Evolutionary conservation across 2,329 filamentous ascomycete genomes (phyloP).

Genomic region (Tolypocladium capitatum): DNA sequence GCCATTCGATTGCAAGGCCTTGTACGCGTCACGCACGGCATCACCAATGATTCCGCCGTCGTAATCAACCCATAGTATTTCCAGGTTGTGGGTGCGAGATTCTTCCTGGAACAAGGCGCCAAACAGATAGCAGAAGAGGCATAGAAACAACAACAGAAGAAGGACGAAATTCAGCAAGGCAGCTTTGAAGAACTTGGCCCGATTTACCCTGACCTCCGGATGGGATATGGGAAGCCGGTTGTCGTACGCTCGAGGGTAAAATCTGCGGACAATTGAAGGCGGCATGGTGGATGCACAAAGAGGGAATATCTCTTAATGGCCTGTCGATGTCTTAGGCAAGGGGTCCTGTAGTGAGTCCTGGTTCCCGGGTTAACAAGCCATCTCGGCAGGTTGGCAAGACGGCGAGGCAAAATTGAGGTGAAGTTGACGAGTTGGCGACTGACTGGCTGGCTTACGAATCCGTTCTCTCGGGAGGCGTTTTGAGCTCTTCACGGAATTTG

Average conservation of each 20-base stretch:
- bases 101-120: slow-evolving; percentile 9
- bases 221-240: slow-evolving; percentile 1
- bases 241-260: slow-evolving; percentile 8
- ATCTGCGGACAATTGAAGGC: neutral
- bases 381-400: neutral
- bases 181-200: slow-evolving; percentile 7
- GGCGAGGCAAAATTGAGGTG: neutral
- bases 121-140: slow-evolving; percentile 11
- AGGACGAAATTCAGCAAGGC: slow-evolving; percentile 7
- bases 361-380: too few species aligned
- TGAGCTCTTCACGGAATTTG: neutral
- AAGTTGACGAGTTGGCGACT: neutral
- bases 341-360: neutral
- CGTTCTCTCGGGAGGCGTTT: neutral
- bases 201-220: slow-evolving; percentile 2
- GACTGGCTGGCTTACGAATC: neutral
- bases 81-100: slow-evolving; percentile 6
- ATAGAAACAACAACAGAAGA: slow-evolving; percentile 27
- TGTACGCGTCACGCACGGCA: slow-evolving; percentile 9
- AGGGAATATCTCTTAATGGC: too few species aligned
- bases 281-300: neutral
- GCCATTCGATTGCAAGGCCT: slow-evolving; percentile 3
- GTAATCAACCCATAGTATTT: slow-evolving; percentile 11
- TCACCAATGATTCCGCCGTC: slow-evolving; percentile 10
- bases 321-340: neutral